phyloP scores from a whole-genome alignment of 1,284 basidiomycete species.

The Pholiota adiposa region DNA sequence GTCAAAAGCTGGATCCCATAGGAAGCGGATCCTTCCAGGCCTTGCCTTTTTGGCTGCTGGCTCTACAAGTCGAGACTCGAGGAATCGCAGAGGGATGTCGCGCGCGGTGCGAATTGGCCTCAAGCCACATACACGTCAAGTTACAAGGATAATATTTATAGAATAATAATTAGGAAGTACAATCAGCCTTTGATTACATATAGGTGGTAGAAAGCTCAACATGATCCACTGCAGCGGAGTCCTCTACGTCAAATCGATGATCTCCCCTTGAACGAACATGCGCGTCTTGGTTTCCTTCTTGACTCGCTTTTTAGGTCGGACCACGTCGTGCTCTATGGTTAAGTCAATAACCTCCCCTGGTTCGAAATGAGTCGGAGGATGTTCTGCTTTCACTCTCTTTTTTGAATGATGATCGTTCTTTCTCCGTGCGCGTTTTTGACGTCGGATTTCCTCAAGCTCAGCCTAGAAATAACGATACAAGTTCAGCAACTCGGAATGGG shows the following conservation, averaged over 20 bases:
- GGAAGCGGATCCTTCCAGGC: too few relatives aligned
- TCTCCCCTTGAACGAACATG: not conserved
- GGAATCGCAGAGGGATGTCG: too few relatives aligned
- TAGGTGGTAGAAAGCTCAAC: not conserved
- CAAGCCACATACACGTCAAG: too few relatives aligned
- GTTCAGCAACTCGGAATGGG: not conserved
- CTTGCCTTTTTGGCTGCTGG: too few relatives aligned
- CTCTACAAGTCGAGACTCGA: too few relatives aligned
- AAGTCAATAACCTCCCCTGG: slow-evolving; percentile 18
- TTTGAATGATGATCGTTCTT: not conserved
- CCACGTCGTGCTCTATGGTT: not conserved
- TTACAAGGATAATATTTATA: too few relatives aligned
- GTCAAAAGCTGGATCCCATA: too few relatives aligned
- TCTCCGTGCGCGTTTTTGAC: slow-evolving; percentile 2
- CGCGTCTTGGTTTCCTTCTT: not conserved
- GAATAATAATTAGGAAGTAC: too few relatives aligned
- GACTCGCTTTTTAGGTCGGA: not conserved
- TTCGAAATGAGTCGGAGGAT: not conserved
- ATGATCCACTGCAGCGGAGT: too few relatives aligned
- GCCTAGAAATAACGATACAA: not conserved
- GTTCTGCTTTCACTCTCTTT: slow-evolving; percentile 14
- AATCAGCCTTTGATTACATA: not conserved
- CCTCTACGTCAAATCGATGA: not conserved
- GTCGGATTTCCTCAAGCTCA: slow-evolving; percentile 8
- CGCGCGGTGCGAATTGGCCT: too few relatives aligned